Percentiles rank a stretch among this genome's conserved stretches.
Evolutionary conservation across 352 stramenopile species (phyloP).

Genomic region (Phytophthora sp.): DNA sequence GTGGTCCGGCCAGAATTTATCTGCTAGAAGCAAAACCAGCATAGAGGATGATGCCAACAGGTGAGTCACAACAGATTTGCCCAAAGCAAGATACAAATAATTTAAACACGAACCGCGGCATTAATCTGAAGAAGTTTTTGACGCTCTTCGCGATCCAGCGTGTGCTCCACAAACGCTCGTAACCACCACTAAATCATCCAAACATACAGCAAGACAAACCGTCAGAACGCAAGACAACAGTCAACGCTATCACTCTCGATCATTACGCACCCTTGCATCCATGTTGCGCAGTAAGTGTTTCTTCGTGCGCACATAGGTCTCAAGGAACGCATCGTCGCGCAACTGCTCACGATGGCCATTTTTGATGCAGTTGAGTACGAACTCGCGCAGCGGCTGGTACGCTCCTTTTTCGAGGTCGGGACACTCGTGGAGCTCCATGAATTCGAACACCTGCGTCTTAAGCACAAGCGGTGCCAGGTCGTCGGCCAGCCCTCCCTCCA

Average conservation of each 20-base stretch:
- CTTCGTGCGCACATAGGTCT: constrained; percentile 57
- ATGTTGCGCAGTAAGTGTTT: constrained; percentile 71
- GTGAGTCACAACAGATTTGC: not conserved
- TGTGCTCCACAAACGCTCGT: constrained; percentile 73
- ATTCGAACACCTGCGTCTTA: constrained; percentile 75
- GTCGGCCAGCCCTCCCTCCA: constrained; percentile 58
- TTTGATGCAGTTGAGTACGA: constrained; percentile 53
- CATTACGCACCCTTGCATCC: constrained; percentile 62
- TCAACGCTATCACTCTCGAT: not conserved
- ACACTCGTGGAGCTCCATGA: constrained; percentile 82
- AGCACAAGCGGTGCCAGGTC: constrained; percentile 64
- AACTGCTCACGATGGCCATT: constrained; percentile 54
- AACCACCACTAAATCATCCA: constrained; percentile 68
- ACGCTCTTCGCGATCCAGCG: constrained; percentile 63
- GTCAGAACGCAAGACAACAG: constrained; percentile 7
- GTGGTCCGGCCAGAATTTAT: constrained; percentile 52
- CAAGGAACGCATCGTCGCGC: constrained; percentile 64
- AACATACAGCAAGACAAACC: not conserved
- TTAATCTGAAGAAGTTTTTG: constrained; percentile 55
- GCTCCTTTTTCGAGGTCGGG: constrained; percentile 49
- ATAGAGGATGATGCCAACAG: not conserved
- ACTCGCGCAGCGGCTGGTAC: constrained; percentile 68
- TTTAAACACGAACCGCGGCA: constrained; percentile 35
- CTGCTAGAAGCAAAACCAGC: constrained; percentile 22
- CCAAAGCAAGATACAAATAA: not conserved